Evolutionary conservation across 257 asterid genomes (phyloP).

Genomic region (Primulina tabacum): DNA sequence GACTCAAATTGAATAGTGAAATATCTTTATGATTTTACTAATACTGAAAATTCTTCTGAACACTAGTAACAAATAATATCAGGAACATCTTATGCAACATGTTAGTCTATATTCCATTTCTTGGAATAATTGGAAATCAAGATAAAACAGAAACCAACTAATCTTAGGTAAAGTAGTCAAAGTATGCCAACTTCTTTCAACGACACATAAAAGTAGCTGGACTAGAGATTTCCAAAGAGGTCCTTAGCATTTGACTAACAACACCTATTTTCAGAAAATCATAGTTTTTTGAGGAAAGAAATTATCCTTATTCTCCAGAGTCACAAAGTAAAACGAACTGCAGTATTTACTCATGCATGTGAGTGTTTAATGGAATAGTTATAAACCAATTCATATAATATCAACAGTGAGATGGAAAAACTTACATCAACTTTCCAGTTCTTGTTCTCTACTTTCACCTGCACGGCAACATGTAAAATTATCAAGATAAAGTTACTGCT

Average conservation of each 20-base stretch:
- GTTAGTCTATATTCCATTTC: not conserved
- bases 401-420: slow-evolving; percentile 15
- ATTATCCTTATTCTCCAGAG: not conserved
- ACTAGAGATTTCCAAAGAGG: not conserved
- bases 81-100: not conserved
- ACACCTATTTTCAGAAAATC: not conserved
- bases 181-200: not conserved
- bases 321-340: not conserved
- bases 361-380: not conserved
- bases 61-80: not conserved
- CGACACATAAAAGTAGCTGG: not conserved
- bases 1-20: not conserved
- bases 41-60: not conserved
- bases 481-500: slow-evolving; percentile 18
- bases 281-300: not conserved
- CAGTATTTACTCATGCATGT: not conserved
- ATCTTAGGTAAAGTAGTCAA: not conserved
- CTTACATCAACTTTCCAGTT: slow-evolving; percentile 95
- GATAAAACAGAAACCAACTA: not conserved
- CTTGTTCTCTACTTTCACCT: slow-evolving; percentile 95
- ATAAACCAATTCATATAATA: not conserved
- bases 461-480: slow-evolving; percentile 34
- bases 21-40: too few relatives aligned
- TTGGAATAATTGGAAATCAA: too few relatives aligned
- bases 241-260: not conserved